Conservation (phyloP, 2,329 filamentous ascomycete genomes). For the Trichoderma afroharzianum region DNA sequence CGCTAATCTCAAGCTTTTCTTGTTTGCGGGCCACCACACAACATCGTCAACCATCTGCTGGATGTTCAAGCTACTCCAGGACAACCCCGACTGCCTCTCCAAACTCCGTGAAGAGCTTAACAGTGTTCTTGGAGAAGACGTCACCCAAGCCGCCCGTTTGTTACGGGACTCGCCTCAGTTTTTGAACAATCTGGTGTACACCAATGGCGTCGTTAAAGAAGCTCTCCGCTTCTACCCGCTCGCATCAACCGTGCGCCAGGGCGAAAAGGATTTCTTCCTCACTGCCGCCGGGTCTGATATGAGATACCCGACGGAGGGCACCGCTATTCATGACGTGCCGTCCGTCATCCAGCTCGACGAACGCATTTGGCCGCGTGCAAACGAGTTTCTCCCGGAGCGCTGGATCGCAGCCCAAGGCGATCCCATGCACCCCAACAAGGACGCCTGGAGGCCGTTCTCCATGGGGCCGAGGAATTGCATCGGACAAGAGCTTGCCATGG, state of each 20-base stretch:
- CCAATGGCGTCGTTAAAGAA: not conserved
- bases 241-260: not conserved
- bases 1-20: not conserved
- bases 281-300: not conserved
- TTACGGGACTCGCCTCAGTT: not conserved
- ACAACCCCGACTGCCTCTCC: not conserved
- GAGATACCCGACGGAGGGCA: not conserved
- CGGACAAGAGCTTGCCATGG: not conserved
- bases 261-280: not conserved
- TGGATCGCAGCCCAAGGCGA: not conserved
- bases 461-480: not conserved
- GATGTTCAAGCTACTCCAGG: slow-evolving; percentile 13
- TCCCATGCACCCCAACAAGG: not conserved
- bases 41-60: not conserved
- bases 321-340: not conserved
- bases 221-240: not conserved
- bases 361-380: not conserved
- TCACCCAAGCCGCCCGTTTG: not conserved
- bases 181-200: not conserved
- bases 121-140: not conserved
- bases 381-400: not conserved
- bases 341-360: not conserved
- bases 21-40: slow-evolving; percentile 7
- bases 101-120: slow-evolving; percentile 8
- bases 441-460: not conserved